Conservation (phyloP, 2,329 filamentous ascomycete species). For the Neurospora crassa region DNA sequence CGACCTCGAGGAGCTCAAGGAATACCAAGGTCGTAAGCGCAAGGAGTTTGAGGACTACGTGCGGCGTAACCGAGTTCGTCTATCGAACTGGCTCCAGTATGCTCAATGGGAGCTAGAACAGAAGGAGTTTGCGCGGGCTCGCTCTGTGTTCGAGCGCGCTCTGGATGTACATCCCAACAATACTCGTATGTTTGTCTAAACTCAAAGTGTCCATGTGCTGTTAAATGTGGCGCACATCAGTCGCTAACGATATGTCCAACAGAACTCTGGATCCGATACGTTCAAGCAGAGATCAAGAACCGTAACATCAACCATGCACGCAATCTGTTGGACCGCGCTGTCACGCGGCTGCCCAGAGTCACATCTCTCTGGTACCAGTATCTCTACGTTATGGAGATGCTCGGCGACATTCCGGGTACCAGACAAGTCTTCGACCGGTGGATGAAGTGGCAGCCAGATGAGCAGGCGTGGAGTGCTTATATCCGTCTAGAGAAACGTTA, state of each 20-base stretch:
- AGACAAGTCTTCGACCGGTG: constrained; percentile 93
- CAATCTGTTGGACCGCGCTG: constrained; percentile 89
- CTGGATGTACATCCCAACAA: constrained; percentile 86
- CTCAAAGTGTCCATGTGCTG: constrained; percentile 41
- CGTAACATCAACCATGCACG: constrained; percentile 94
- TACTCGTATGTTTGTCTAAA: constrained; percentile 34
- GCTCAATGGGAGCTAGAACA: constrained; percentile 96
- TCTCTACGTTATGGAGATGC: constrained; percentile 96
- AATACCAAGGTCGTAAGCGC: constrained; percentile 90
- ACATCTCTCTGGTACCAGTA: constrained; percentile 99
- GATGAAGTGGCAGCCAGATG: constrained; percentile 97
- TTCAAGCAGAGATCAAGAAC: constrained; percentile 92
- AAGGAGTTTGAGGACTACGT: constrained; percentile 99
- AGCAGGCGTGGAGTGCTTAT: constrained; percentile 90
- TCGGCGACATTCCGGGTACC: constrained; percentile 87
- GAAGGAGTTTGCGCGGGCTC: constrained; percentile 87
- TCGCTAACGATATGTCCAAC: constrained; percentile 2
- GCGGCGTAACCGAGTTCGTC: constrained; percentile 83
- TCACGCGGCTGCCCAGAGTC: constrained; percentile 79
- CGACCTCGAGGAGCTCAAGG: constrained; percentile 94
- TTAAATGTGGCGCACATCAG: constrained; percentile 53
- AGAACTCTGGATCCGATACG: constrained; percentile 78
- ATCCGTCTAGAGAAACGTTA: constrained; percentile 97
- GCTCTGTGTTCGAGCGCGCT: constrained; percentile 89
- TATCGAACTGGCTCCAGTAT: constrained; percentile 99